Evolutionary conservation across 2,329 filamentous ascomycete species (phyloP), one percentile per base, ranked within the genome.

Genomic region (Ambrosiella xylebori): DNA sequence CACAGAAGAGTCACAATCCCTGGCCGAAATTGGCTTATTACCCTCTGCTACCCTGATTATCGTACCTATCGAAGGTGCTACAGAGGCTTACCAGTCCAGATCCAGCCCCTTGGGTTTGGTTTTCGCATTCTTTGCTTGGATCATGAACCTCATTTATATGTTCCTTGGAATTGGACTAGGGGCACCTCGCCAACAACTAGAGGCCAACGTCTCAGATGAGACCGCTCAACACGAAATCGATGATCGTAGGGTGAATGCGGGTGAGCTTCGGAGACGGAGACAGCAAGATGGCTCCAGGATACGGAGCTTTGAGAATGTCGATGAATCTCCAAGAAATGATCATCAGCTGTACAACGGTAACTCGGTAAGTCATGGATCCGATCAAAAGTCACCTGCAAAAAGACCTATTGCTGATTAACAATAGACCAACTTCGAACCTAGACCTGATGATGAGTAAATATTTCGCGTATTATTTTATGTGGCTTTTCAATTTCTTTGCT

Each of bases 261-360:
- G 56, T 9, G 59, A 56, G n/a, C 37, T 60, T 8, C 56, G 56
- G 27, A 60, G 56, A 47, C 41, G 59, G 35, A 52, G 58, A 37
- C 54, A 53, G 36, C 58, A 59, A 53, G 47, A 44, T 19, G 15
- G 49, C 47, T 50, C 60, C n/a, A 56, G 65, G 45, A 65, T 63
- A 56, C 66, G 55, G 50, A 62, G 66, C 56, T 66, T 60, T 53
- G 59, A 47, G 13, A 39, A 37, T 7, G 35, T 37, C 7, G 54
- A 53, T 44, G 73, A 78, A 61, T 73, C 75, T 45, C 72, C 75
- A 44, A 73, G 74, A 57, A 70, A 78, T 58, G 76, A 83, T 62
- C 77, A 81, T 50, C 84, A 94, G 65, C 78, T 94, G 52, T 95
- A 96, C 67, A 96, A 96, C 65, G 90, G 90, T 1, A 96, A 95